Evolutionary conservation across 805 yeast species (phyloP).

Genomic region (Barnettozyma siamensis): DNA sequence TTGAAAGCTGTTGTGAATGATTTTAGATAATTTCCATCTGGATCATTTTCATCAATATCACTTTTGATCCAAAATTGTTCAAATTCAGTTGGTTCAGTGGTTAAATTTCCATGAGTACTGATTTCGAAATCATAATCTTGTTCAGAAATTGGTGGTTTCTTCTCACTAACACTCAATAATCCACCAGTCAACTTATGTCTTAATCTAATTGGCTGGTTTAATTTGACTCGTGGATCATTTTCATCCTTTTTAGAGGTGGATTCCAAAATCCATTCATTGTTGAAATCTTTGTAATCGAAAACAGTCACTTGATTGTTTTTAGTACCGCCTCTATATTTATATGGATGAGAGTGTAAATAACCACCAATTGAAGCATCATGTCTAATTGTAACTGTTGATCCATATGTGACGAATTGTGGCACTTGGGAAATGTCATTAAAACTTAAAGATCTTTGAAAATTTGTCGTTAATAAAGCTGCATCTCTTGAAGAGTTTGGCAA

Average conservation of each 20-base stretch:
- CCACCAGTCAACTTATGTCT: constrained; percentile 65
- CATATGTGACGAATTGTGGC: constrained; percentile 67
- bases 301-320: constrained; percentile 76
- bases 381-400: constrained; percentile 66
- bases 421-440: constrained; percentile 33
- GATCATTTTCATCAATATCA: constrained; percentile 18
- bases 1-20: constrained; percentile 61
- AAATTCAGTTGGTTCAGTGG: constrained; percentile 58
- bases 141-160: constrained; percentile 83
- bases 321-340: constrained; percentile 58
- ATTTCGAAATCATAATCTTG: constrained; percentile 89
- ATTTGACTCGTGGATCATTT: constrained; percentile 27
- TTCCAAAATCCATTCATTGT: constrained; percentile 75
- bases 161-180: constrained; percentile 59
- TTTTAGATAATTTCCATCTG: constrained; percentile 26
- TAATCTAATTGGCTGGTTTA: constrained; percentile 47
- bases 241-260: constrained; percentile 21
- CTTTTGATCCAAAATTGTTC: constrained; percentile 66
- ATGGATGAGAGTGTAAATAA: constrained; percentile 74
- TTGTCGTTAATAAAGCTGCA: constrained; percentile 60
- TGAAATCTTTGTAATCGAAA: constrained; percentile 50
- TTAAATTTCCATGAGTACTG: constrained; percentile 59
- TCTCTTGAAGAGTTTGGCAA: constrained; percentile 44
- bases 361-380: constrained; percentile 67
- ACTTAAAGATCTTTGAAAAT: constrained; percentile 57